Conservation (phyloP, 2,329 filamentous ascomycete genomes). For the Fusarium mangiferae region DNA sequence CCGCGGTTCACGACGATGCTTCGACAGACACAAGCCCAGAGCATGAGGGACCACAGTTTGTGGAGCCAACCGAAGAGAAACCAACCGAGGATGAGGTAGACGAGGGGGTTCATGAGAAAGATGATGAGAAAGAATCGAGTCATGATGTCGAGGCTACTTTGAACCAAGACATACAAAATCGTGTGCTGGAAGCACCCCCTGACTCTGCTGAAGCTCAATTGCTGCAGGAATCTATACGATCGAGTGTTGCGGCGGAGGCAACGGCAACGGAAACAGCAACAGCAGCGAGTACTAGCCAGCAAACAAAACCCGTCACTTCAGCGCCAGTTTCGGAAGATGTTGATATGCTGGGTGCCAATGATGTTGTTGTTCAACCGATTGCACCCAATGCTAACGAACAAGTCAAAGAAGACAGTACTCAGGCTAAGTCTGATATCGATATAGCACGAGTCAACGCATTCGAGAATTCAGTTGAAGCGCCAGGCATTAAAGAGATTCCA, state of each 20-base stretch:
- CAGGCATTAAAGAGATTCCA: slow-evolving; percentile 44
- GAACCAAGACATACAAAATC: slow-evolving; percentile 36
- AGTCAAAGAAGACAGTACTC: background rate
- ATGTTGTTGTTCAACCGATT: background rate
- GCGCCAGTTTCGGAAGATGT: slow-evolving; percentile 11
- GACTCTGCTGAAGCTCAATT: slow-evolving; percentile 57
- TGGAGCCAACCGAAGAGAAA: slow-evolving; percentile 60
- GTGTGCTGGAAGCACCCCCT: slow-evolving; percentile 35
- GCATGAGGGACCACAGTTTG: slow-evolving; percentile 69
- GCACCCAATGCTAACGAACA: background rate
- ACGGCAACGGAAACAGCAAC: background rate
- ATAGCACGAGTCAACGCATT: background rate
- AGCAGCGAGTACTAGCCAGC: background rate
- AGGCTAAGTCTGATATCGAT: background rate
- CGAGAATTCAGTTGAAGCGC: background rate
- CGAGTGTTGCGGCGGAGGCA: slow-evolving; percentile 34
- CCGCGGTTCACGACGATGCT: slow-evolving; percentile 71
- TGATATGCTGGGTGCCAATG: slow-evolving; percentile 2
- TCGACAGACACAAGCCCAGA: slow-evolving; percentile 82
- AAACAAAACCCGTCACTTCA: slow-evolving; percentile 1
- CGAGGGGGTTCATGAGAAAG: slow-evolving; percentile 39
- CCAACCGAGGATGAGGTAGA: slow-evolving; percentile 53
- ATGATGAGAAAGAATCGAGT: background rate
- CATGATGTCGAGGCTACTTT: slow-evolving; percentile 14
- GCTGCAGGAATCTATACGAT: slow-evolving; percentile 55